Base-by-base conservation (phyloP, 1,284 basidiomycete species). In the Ceratobasidium sp. region DNA sequence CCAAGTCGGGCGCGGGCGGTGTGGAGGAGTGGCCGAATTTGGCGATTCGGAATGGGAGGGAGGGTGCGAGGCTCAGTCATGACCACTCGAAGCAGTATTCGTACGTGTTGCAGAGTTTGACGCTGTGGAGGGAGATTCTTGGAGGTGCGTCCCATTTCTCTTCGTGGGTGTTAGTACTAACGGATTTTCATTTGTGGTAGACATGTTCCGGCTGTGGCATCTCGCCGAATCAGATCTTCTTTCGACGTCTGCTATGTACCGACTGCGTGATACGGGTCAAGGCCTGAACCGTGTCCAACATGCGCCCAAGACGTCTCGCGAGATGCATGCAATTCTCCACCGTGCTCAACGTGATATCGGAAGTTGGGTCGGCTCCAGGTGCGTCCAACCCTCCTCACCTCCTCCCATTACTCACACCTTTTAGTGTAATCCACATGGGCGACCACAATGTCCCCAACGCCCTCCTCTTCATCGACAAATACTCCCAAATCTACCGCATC, bases 391-490 rank as follows among this genome's bases (percentile, higher is more conserved):
- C 69, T 87, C 88, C 18, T 55, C 38, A 13, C 13, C 30, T 46
- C 26, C 78, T 88, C 88, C 86, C 87, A 87, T 64, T 38, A 67
- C 52, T 61, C 30, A 13, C 55, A 61, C 38, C 52, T 38, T 18
- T 46, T 32, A 64, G 58, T 54, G 73, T 76, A 16, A 66, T 77
- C 28, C 74, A 76, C 52, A 62, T 76, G 67, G 78, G 78, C 38
- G 92, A 94, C 78, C 92, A 93, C 82, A 93, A 94, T 77, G 92
- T 94, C n/a, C 92, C 92, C 1, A 94, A 94, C 77, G 90, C 92
- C 2, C 84, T 93, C 73, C 87, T 93, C 82, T 93, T 93, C 83
- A 91, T 92, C 66, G 89, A 94, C 84, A 94, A 94, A 80, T 94
- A 94, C 81, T 92, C 91, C 13, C 92, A 94, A 79, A 91, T 94